Conservation (phyloP, 1,284 basidiomycete genomes). For the Anthracocystis walkeri region DNA sequence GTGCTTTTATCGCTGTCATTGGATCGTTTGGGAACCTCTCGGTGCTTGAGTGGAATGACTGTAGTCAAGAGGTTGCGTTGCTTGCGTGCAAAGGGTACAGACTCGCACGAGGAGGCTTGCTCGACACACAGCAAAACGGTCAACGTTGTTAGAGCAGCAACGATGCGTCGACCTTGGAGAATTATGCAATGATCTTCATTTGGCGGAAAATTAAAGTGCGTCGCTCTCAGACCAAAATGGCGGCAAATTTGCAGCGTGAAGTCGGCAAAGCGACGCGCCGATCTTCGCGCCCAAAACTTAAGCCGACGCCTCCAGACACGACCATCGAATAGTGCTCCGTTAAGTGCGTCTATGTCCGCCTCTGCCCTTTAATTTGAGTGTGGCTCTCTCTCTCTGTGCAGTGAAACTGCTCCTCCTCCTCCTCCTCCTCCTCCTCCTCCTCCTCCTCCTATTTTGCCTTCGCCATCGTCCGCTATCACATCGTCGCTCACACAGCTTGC, state of each 20-base stretch:
- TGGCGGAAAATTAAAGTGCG: not conserved
- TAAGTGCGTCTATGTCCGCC: constrained; percentile 23
- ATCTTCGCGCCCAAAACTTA: constrained; percentile 14
- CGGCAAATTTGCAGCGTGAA: too few species aligned
- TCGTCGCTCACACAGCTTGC: too few species aligned
- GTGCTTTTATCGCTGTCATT: too few species aligned
- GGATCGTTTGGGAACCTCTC: too few species aligned
- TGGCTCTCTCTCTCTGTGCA: constrained; percentile 2
- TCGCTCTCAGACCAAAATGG: not conserved
- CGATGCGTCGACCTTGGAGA: constrained; percentile 1
- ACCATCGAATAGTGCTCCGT: constrained; percentile 21
- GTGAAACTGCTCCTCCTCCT: not conserved
- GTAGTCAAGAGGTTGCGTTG: too few species aligned
- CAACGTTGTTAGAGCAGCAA: not conserved
- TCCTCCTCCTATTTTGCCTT: too few species aligned
- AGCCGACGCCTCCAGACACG: constrained; percentile 8
- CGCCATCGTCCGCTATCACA: too few species aligned
- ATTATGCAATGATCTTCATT: not conserved
- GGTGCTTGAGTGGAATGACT: too few species aligned
- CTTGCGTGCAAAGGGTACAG: too few species aligned
- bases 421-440: too few species aligned
- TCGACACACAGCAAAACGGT: too few species aligned
- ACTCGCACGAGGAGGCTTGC: too few species aligned
- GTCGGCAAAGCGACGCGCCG: constrained; percentile 14
- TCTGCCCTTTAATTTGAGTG: not conserved